These are phyloP conservation scores for Brettanomyces bruxellensis DNA, from an alignment of 805 yeast genomes.

Conservation along the genomic window DNA sequence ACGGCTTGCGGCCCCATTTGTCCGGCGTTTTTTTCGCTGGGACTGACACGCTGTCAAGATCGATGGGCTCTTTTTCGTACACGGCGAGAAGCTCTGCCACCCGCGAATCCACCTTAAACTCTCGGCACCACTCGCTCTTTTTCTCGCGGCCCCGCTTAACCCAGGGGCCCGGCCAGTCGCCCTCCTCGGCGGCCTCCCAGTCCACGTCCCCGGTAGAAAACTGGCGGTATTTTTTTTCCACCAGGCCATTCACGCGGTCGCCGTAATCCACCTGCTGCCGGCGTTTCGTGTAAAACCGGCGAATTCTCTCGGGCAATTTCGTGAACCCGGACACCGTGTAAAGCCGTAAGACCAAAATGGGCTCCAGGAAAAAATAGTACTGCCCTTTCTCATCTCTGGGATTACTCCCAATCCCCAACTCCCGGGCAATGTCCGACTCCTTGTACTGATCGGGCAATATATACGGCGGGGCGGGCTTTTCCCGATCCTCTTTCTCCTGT, in stretches of 20 bases:
- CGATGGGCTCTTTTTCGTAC: conserved; percentile 24
- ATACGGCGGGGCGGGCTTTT: conserved; percentile 39
- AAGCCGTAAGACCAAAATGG: conserved; percentile 65
- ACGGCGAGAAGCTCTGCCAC: conserved; percentile 46
- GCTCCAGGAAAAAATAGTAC: conserved; percentile 65
- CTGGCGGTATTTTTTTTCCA: conserved; percentile 40
- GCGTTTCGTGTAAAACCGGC: conserved; percentile 70
- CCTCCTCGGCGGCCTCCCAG: conserved; percentile 54
- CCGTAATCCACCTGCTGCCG: conserved; percentile 29
- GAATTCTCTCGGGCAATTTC: conserved; percentile 66
- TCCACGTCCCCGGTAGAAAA: conserved; percentile 36
- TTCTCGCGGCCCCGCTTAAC: conserved; percentile 64
- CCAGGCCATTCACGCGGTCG: conserved; percentile 17
- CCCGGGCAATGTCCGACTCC: conserved; percentile 48
- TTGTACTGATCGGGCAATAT: conserved; percentile 52
- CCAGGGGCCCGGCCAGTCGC: conserved; percentile 86
- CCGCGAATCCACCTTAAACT: conserved; percentile 60
- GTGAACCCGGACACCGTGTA: conserved; percentile 75
- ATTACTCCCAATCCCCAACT: conserved; percentile 32
- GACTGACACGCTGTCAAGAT: conserved; percentile 8
- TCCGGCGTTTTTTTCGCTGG: conserved; percentile 11
- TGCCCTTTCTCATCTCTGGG: conserved; percentile 28
- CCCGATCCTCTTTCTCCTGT: conserved; percentile 24
- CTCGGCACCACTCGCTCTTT: conserved; percentile 83
- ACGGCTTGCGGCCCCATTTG: conserved; percentile 1